These are phyloP conservation scores for Digitaria exilis DNA, from an alignment of 202 grass and related monocot species.

Conservation along the genomic window DNA sequence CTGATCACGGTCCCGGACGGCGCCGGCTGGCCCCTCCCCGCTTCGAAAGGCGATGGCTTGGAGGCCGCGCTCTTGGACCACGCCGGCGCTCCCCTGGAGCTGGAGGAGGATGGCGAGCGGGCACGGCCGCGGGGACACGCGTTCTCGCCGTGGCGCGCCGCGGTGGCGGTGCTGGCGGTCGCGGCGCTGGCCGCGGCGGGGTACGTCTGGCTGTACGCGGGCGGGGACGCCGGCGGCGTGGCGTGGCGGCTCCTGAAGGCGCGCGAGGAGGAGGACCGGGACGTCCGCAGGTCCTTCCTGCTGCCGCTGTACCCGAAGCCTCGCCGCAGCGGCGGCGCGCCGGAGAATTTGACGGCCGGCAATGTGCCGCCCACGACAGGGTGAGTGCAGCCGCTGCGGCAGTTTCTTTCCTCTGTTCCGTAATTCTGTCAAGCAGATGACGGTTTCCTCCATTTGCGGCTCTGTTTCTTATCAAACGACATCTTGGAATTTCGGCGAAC, in stretches of 20 bases:
- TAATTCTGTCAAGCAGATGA: neutral
- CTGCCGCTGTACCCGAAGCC: slow-evolving; percentile 66
- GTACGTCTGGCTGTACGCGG: slow-evolving; percentile 44
- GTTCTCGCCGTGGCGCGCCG: slow-evolving; percentile 29
- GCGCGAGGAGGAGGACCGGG: neutral
- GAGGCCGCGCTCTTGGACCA: slow-evolving; percentile 44
- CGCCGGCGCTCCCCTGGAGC: neutral
- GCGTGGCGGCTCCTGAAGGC: slow-evolving; percentile 35
- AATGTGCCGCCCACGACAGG: slow-evolving; percentile 61
- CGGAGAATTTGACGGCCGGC: slow-evolving; percentile 47
- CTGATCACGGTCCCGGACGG: slow-evolving; percentile 32
- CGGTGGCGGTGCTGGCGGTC: slow-evolving; percentile 27
- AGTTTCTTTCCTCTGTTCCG: neutral
- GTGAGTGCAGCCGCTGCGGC: slow-evolving; percentile 41
- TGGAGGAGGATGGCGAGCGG: neutral
- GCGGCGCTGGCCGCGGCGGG: slow-evolving; percentile 46
- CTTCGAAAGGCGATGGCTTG: slow-evolving; percentile 38
- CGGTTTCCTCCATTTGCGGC: neutral
- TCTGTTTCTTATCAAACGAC: neutral
- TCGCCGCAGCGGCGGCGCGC: neutral
- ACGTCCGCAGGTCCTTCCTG: slow-evolving; percentile 55
- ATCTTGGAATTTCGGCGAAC: neutral
- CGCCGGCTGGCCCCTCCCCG: neutral
- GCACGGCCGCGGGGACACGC: neutral
- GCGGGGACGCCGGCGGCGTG: neutral